phyloP scores from a whole-genome alignment of 169 alveolate genomes.

The Plasmodium blacklocki region DNA sequence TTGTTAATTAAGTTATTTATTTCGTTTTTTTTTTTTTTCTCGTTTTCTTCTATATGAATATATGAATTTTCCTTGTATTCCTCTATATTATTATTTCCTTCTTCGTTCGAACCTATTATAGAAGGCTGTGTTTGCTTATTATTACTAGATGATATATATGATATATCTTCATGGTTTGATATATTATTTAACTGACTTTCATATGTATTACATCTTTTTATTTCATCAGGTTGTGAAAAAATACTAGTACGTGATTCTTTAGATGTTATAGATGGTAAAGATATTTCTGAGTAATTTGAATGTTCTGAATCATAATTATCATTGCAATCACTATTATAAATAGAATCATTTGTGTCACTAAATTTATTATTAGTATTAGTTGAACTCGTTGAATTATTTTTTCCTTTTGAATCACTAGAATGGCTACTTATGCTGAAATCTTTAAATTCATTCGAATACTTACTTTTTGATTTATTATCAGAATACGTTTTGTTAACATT shows the following conservation, averaged over 20 bases:
- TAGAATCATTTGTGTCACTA: constrained; percentile 5
- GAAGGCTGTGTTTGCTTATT: no score
- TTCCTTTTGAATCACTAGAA: neutral
- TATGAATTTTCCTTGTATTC: neutral
- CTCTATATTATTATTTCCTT: neutral
- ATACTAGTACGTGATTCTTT: no score
- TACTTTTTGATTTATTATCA: no score
- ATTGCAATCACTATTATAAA: neutral
- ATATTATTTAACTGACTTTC: no score
- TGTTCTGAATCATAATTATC: neutral
- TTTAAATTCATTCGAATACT: no score
- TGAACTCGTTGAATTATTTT: neutral
- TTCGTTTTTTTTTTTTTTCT: constrained; percentile 38
- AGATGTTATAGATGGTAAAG: neutral
- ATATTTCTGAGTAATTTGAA: no score
- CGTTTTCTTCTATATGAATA: constrained; percentile 12
- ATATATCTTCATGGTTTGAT: no score
- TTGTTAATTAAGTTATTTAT: constrained; percentile 40
- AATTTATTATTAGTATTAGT: neutral
- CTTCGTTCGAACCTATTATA: neutral
- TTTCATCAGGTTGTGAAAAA: no score
- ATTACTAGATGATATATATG: no score
- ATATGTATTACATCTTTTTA: no score
- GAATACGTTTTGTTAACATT: no score
- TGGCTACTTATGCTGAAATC: neutral